Evolutionary conservation across 2,329 filamentous ascomycete species (phyloP).

Genomic region (Colletotrichum siamense): DNA sequence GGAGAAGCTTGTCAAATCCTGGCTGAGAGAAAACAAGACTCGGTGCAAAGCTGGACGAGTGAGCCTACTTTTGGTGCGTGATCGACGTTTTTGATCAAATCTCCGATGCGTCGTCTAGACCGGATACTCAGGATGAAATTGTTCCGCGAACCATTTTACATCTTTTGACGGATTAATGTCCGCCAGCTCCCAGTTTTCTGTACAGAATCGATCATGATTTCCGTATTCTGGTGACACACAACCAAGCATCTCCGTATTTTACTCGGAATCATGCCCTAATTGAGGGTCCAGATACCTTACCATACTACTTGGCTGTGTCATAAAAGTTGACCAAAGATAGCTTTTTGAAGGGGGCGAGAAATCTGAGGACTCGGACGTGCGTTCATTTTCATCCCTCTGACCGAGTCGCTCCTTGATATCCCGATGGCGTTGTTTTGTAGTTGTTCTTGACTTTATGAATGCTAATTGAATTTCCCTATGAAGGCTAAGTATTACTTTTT

Average conservation of each 20-base stretch:
- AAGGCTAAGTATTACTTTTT: rapidly evolving
- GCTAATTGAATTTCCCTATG: rapidly evolving
- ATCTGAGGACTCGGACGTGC: background rate
- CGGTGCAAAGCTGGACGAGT: background rate
- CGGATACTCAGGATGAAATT: background rate
- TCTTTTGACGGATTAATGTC: background rate
- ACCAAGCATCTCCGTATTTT: background rate
- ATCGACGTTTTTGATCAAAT: background rate
- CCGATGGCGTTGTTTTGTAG: background rate
- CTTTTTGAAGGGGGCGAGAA: background rate
- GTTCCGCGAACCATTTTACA: background rate
- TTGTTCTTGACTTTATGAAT: background rate
- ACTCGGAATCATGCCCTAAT: background rate
- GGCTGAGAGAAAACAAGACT: background rate
- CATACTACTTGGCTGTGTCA: background rate
- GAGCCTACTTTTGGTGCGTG: rapidly evolving
- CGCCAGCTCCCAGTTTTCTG: background rate
- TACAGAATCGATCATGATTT: background rate
- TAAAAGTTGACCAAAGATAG: background rate
- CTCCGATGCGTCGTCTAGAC: background rate
- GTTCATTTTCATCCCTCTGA: background rate
- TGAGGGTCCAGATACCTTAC: background rate
- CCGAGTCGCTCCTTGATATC: background rate
- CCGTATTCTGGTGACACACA: background rate
- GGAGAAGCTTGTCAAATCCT: background rate